Conservation (phyloP, 202 grass and related monocot genomes). For the Bolboschoenoplectus hybrid region DNA sequence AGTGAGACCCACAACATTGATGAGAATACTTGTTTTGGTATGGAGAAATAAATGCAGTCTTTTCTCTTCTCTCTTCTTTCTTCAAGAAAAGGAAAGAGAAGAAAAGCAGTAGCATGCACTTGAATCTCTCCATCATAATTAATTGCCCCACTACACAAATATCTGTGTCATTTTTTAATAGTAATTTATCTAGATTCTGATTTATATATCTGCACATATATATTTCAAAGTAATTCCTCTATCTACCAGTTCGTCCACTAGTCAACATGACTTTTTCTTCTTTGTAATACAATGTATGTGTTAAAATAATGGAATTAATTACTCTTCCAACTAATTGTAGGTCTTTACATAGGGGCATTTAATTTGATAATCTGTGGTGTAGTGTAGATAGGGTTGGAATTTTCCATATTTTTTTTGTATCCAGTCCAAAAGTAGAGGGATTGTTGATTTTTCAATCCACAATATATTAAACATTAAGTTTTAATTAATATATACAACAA, state of each 20-base stretch:
- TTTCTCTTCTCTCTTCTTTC: not conserved
- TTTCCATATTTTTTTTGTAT: not conserved
- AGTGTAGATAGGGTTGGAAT: not conserved
- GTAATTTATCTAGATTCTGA: not conserved
- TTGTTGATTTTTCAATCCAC: not conserved
- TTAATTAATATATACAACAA: not conserved
- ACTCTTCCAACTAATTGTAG: not conserved
- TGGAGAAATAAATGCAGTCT: constrained; percentile 19
- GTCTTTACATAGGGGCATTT: not conserved
- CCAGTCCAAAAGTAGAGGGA: not conserved
- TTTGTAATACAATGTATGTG: not conserved
- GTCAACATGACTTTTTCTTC: not conserved
- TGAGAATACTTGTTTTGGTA: constrained; percentile 25
- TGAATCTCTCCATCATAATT: constrained; percentile 7
- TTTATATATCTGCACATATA: not conserved
- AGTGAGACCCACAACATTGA: constrained; percentile 6
- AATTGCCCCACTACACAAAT: not conserved
- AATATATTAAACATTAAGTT: not conserved
- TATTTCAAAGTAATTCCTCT: not conserved
- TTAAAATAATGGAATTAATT: constrained; percentile 15
- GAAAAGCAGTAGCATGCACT: not conserved
- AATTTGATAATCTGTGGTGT: not conserved
- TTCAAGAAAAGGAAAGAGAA: constrained; percentile 21
- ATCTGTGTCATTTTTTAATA: not conserved
- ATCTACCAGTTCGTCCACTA: not conserved